Percentiles rank a stretch among this genome's conserved stretches.
phyloP scores from a whole-genome alignment of 305 asterid species.

The Fraxinus ornus region DNA sequence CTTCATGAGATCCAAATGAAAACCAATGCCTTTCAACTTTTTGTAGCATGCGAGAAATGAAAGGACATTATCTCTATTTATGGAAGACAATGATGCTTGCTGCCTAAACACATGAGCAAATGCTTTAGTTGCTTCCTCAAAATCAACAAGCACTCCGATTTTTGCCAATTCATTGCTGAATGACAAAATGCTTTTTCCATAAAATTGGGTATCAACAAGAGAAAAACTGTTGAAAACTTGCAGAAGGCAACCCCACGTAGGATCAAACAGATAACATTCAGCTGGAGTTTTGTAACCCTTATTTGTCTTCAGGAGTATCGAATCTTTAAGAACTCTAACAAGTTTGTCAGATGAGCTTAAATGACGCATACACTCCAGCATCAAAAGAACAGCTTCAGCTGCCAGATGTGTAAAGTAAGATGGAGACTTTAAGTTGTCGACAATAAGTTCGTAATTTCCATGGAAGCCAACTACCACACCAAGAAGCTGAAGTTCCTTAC shows the following conservation, averaged over 20 bases:
- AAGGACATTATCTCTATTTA: constrained; percentile 21
- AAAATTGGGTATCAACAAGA: constrained; percentile 28
- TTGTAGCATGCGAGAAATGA: constrained; percentile 28
- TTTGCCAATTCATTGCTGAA: constrained; percentile 18
- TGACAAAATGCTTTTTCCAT: constrained; percentile 10
- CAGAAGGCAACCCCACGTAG: constrained; percentile 36
- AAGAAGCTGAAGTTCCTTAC: constrained; percentile 25
- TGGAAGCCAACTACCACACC: constrained; percentile 28
- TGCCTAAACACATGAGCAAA: constrained; percentile 23
- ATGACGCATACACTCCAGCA: constrained; percentile 20
- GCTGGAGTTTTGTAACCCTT: constrained; percentile 27
- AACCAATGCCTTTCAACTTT: background rate
- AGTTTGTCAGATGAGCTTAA: constrained; percentile 19
- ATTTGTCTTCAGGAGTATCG: constrained; percentile 26
- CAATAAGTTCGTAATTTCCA: constrained; percentile 22
- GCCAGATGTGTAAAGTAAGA: background rate
- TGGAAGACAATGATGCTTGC: constrained; percentile 17
- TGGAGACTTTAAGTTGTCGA: constrained; percentile 28
- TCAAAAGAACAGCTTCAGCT: constrained; percentile 26
- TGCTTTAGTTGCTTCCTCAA: constrained; percentile 23
- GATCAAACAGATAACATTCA: constrained; percentile 32
- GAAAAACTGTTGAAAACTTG: constrained; percentile 33
- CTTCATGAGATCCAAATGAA: constrained; percentile 16
- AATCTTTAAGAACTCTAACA: constrained; percentile 17
- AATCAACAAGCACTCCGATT: constrained; percentile 25